These are phyloP conservation scores for Abortiporus biennis DNA, from an alignment of 1,284 basidiomycete genomes.

Conservation along the genomic window DNA sequence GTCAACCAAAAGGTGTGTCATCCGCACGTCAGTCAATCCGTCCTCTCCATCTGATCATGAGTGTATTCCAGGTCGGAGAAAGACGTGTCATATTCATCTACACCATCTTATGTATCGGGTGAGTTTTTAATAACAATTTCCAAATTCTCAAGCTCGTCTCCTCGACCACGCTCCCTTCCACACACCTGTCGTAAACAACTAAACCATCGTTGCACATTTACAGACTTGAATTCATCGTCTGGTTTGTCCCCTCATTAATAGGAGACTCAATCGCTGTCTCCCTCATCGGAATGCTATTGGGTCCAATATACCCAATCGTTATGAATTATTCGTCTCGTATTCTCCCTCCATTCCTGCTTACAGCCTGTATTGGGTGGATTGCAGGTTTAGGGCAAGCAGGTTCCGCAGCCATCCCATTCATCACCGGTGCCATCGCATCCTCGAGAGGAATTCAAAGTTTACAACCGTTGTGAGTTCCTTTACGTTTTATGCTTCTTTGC, in stretches of 20 bases:
- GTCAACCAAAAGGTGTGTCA: conserved; percentile 38
- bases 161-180: too few relatives aligned
- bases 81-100: conserved; percentile 34
- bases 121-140: conserved; percentile 7
- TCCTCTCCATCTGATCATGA: conserved; percentile 1
- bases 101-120: conserved; percentile 29
- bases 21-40: neutral
- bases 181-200: too few relatives aligned
- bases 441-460: conserved; percentile 41
- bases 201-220: neutral
- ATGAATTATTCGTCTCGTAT: conserved; percentile 43
- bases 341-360: conserved; percentile 44
- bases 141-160: too few relatives aligned
- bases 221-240: conserved; percentile 49
- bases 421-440: conserved; percentile 50
- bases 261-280: conserved; percentile 48
- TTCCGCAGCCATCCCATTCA: conserved; percentile 48
- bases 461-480: conserved; percentile 44
- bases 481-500: neutral
- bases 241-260: conserved; percentile 50
- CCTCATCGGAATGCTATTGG: conserved; percentile 44
- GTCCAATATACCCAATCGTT: conserved; percentile 48
- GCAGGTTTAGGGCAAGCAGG: conserved; percentile 46
- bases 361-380: conserved; percentile 51
- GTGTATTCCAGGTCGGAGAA: conserved; percentile 33